Conservation (phyloP, 2,329 filamentous ascomycete genomes). For the Ceratocystis cubensis region DNA sequence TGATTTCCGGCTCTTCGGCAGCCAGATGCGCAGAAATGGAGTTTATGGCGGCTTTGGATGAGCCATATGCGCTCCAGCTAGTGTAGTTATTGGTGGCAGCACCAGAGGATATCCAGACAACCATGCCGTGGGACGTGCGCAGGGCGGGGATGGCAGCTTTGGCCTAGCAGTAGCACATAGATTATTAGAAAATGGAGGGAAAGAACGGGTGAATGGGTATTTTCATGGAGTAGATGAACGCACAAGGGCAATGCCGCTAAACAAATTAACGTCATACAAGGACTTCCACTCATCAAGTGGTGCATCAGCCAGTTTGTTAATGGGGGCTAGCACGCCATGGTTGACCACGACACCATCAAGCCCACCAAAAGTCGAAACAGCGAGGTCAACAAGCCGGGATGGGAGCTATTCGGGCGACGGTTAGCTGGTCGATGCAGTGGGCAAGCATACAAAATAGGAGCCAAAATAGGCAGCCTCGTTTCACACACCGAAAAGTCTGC, state of each 20-base stretch:
- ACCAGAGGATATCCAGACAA: slow-evolving; percentile 71
- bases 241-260: slow-evolving; percentile 69
- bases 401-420: slow-evolving; percentile 24
- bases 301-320: slow-evolving; percentile 55
- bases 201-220: background rate
- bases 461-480: background rate
- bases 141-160: slow-evolving; percentile 59
- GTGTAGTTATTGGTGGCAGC: slow-evolving; percentile 54
- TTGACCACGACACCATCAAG: slow-evolving; percentile 80
- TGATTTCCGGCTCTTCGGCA: slow-evolving; percentile 65
- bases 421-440: slow-evolving; percentile 3
- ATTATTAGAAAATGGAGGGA: background rate
- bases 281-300: slow-evolving; percentile 62
- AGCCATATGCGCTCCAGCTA: slow-evolving; percentile 70
- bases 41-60: slow-evolving; percentile 72
- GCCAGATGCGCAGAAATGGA: slow-evolving; percentile 62
- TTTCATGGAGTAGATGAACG: slow-evolving; percentile 24
- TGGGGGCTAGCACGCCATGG: slow-evolving; percentile 69
- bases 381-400: slow-evolving; percentile 49
- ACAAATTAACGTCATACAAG: slow-evolving; percentile 73
- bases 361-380: slow-evolving; percentile 53
- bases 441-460: background rate
- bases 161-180: slow-evolving; percentile 36
- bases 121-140: slow-evolving; percentile 53
- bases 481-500: slow-evolving; percentile 37